Percentiles rank a stretch among this genome's conserved stretches.
phyloP scores from a whole-genome alignment of 2,329 filamentous ascomycete genomes.

The Septoria linicola region DNA sequence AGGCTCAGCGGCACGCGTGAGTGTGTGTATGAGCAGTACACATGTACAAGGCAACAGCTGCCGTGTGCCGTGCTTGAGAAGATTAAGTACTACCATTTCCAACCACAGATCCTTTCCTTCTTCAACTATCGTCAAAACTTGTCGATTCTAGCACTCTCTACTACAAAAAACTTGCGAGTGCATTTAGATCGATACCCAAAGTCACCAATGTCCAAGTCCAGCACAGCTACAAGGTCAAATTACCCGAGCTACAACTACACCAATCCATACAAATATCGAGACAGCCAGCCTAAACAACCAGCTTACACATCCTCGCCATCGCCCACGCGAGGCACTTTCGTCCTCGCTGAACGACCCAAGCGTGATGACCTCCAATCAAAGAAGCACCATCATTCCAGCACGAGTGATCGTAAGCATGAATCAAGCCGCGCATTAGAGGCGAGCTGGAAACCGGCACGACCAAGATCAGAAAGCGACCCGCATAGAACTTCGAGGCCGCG shows the following conservation, averaged over 20 bases:
- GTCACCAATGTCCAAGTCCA: no score
- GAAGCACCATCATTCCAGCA: not conserved
- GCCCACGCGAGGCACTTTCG: not conserved
- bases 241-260: not conserved
- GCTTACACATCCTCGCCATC: not conserved
- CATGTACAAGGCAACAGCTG: no score
- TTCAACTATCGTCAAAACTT: no score
- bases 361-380: not conserved
- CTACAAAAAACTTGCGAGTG: no score
- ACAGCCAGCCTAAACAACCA: not conserved
- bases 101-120: no score
- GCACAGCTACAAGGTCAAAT: no score
- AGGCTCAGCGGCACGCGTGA: no score
- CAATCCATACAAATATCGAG: not conserved
- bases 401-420: not conserved
- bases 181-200: no score
- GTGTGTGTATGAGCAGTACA: no score
- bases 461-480: not conserved
- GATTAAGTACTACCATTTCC: no score
- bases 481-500: not conserved
- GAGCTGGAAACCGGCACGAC: not conserved
- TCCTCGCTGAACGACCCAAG: not conserved
- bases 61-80: no score
- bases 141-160: no score
- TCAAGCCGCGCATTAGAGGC: not conserved